These are phyloP conservation scores for Abrus pulchellus DNA, from an alignment of 306 rosid genomes.

Conservation along the genomic window DNA sequence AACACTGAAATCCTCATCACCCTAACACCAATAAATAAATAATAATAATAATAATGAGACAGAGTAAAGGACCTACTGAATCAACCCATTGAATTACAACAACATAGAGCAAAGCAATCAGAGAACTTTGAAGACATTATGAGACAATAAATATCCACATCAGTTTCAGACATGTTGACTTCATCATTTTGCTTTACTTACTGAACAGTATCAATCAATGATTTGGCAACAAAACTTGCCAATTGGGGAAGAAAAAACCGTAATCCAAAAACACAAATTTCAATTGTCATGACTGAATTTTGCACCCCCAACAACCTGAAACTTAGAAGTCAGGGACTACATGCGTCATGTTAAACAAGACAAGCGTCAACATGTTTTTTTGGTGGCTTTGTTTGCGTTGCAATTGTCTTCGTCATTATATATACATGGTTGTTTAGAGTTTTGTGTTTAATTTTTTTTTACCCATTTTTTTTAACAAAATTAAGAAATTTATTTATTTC, in stretches of 20 bases:
- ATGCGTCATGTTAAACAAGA: no score
- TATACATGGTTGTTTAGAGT: no score
- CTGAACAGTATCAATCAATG: not conserved
- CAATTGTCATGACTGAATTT: slow-evolving; percentile 50
- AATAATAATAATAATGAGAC: no score
- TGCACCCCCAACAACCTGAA: slow-evolving; percentile 53
- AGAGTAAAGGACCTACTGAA: no score
- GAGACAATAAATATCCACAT: slow-evolving; percentile 42
- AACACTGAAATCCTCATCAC: not conserved
- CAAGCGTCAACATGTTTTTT: no score
- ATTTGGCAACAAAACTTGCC: slow-evolving; percentile 40
- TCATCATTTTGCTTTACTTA: slow-evolving; percentile 58
- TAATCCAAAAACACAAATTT: slow-evolving; percentile 3
- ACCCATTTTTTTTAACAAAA: no score
- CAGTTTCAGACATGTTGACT: slow-evolving; percentile 45
- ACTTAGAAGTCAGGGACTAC: no score
- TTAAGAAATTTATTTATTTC: no score
- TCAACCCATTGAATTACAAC: not conserved
- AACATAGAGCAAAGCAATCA: slow-evolving; percentile 52
- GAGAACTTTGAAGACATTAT: slow-evolving; percentile 64
- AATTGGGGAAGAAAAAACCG: slow-evolving; percentile 4
- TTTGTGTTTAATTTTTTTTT: no score
- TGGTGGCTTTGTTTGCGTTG: no score
- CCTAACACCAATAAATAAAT: not conserved
- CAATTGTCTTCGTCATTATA: no score